A percentile compares a stretch with the other conserved stretches of the same genome.
Conservation (phyloP, 2,329 filamentous ascomycete genomes). For the Fonsecaea multimorphosa region DNA sequence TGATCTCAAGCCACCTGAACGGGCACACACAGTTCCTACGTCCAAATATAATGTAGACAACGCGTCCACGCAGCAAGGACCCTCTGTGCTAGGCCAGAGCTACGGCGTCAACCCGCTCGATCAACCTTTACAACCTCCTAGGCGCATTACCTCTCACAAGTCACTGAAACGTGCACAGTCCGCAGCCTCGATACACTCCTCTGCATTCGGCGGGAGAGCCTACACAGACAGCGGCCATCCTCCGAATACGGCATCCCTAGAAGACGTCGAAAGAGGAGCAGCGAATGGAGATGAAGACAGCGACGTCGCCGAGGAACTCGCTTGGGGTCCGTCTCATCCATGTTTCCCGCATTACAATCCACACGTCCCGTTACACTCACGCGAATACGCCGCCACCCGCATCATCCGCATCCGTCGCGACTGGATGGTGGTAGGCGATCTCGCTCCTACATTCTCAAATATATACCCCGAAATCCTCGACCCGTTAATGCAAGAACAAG, state of each 20-base stretch:
- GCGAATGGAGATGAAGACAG: slow-evolving; percentile 56
- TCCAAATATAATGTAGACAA: slow-evolving; percentile 33
- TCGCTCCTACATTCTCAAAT: slow-evolving; percentile 92
- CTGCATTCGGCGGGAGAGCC: slow-evolving; percentile 41
- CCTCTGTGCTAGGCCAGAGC: slow-evolving; percentile 34
- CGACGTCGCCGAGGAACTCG: slow-evolving; percentile 70
- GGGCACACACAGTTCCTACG: slow-evolving; percentile 25
- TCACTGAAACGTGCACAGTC: slow-evolving; percentile 48
- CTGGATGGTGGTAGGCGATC: slow-evolving; percentile 86
- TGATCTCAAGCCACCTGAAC: slow-evolving; percentile 31
- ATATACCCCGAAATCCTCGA: slow-evolving; percentile 96
- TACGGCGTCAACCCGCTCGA: slow-evolving; percentile 39
- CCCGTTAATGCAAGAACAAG: slow-evolving; percentile 79
- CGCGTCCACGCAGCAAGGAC: slow-evolving; percentile 18
- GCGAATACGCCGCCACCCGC: slow-evolving; percentile 76
- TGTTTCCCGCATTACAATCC: slow-evolving; percentile 94
- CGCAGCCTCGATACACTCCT: slow-evolving; percentile 49
- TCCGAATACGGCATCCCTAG: slow-evolving; percentile 25
- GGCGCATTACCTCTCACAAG: slow-evolving; percentile 36
- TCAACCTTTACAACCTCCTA: slow-evolving; percentile 39
- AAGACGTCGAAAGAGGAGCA: slow-evolving; percentile 35
- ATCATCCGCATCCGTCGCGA: slow-evolving; percentile 91
- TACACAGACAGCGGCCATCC: slow-evolving; percentile 40
- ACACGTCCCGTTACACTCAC: slow-evolving; percentile 79
- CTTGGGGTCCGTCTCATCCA: slow-evolving; percentile 93